These are phyloP conservation scores for Galerina sulciceps DNA, from an alignment of 768 basidiomycete genomes.

Conservation along the genomic window DNA sequence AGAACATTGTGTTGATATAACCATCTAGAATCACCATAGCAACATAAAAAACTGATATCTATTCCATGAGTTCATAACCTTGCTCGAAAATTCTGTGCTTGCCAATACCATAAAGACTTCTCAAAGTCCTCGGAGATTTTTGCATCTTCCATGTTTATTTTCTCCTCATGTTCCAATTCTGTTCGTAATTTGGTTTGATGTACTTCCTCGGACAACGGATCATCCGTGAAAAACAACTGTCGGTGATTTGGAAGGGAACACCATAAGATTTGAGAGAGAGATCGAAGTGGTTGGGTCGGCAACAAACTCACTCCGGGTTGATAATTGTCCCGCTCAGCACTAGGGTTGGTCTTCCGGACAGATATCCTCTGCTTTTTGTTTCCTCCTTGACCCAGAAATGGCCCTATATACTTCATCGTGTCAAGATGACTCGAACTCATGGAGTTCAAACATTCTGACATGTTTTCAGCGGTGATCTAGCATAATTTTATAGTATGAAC, in stretches of 20 bases:
- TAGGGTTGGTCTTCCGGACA: not conserved
- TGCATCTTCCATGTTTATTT: conserved; percentile 20
- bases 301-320: not conserved
- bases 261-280: conserved; percentile 16
- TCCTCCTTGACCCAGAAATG: not conserved
- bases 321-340: not conserved
- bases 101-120: conserved; percentile 40
- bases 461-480: conserved; percentile 47
- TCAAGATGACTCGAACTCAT: conserved; percentile 42
- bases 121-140: conserved; percentile 38
- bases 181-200: conserved; percentile 39
- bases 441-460: conserved; percentile 53
- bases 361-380: not conserved
- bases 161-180: conserved; percentile 22
- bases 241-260: conserved; percentile 13
- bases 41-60: not conserved
- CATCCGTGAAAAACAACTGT: conserved; percentile 2
- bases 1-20: no score
- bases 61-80: not conserved
- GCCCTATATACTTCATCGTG: conserved; percentile 44
- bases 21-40: no score
- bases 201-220: conserved; percentile 22
- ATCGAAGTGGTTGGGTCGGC: not conserved
- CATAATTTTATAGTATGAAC: not conserved
- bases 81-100: no score